A percentile compares a stretch with the other conserved stretches of the same genome.
These are phyloP conservation scores for Boechera divaricarpa DNA, from an alignment of 345 rosid species.

Conservation along the genomic window DNA sequence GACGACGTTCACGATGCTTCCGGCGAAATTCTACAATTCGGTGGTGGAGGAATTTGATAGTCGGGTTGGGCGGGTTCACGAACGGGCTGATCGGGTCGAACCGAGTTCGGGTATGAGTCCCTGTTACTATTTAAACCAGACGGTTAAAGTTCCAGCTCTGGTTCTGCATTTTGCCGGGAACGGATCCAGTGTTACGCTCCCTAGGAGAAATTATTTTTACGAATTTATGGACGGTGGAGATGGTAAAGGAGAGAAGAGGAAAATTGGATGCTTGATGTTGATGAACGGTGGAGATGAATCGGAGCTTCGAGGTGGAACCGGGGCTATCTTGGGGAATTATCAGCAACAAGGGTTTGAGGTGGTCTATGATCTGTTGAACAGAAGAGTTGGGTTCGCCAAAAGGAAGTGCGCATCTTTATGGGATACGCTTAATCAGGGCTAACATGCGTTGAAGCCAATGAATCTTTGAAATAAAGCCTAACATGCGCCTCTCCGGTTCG, in stretches of 20 bases:
- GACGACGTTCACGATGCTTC: conserved; percentile 94
- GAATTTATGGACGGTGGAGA: conserved; percentile 72
- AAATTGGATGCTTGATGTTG: conserved; percentile 84
- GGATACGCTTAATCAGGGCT: conserved; percentile 64
- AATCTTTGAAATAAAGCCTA: not conserved
- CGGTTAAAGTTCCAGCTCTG: conserved; percentile 57
- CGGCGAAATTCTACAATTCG: conserved; percentile 62
- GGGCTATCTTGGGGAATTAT: conserved; percentile 77
- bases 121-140: conserved; percentile 63
- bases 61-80: conserved; percentile 58
- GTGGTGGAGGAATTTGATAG: conserved; percentile 70
- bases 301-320: conserved; percentile 82
- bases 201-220: conserved; percentile 78
- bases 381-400: conserved; percentile 81
- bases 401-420: conserved; percentile 86
- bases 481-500: not conserved
- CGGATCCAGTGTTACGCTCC: conserved; percentile 73
- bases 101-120: conserved; percentile 73
- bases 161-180: conserved; percentile 74
- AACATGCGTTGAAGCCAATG: conserved; percentile 9
- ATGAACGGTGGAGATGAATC: conserved; percentile 90
- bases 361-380: conserved; percentile 80
- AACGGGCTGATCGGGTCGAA: conserved; percentile 69
- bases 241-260: conserved; percentile 54
- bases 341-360: conserved; percentile 98